Conservation (phyloP, 2,329 filamentous ascomycete genomes). For the Scytalidium lignicola region DNA sequence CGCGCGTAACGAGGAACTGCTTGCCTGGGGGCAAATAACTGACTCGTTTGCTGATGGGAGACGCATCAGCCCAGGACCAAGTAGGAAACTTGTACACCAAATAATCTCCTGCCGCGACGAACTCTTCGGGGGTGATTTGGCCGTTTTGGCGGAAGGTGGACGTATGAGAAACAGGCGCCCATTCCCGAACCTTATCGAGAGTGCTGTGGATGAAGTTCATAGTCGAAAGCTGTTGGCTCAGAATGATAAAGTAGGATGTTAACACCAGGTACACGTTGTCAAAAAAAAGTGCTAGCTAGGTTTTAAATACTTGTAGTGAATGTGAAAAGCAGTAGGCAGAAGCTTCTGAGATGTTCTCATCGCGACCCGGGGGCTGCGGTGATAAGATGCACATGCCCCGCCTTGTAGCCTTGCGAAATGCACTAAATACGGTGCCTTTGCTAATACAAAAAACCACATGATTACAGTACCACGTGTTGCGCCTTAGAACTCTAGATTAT, state of each 20-base stretch:
- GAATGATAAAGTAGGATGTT: not conserved
- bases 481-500: too few species aligned
- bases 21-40: constrained; percentile 80
- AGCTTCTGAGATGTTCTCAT: not conserved
- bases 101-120: constrained; percentile 92
- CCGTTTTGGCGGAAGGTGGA: constrained; percentile 93
- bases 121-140: constrained; percentile 96
- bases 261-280: not conserved
- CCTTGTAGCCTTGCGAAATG: not conserved
- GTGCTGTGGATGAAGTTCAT: constrained; percentile 95
- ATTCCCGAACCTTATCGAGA: constrained; percentile 87
- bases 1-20: constrained; percentile 91
- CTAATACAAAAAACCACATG: not conserved
- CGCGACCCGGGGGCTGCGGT: not conserved
- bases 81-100: constrained; percentile 98
- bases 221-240: not conserved
- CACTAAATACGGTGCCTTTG: not conserved
- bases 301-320: too few species aligned
- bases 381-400: not conserved
- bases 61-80: constrained; percentile 93
- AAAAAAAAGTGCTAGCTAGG: too few species aligned
- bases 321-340: not conserved
- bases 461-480: not conserved
- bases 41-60: constrained; percentile 72
- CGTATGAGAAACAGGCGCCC: constrained; percentile 81